These are phyloP conservation scores for Agapanthus africanus DNA, from an alignment of 106 monocot species.

Conservation along the genomic window DNA sequence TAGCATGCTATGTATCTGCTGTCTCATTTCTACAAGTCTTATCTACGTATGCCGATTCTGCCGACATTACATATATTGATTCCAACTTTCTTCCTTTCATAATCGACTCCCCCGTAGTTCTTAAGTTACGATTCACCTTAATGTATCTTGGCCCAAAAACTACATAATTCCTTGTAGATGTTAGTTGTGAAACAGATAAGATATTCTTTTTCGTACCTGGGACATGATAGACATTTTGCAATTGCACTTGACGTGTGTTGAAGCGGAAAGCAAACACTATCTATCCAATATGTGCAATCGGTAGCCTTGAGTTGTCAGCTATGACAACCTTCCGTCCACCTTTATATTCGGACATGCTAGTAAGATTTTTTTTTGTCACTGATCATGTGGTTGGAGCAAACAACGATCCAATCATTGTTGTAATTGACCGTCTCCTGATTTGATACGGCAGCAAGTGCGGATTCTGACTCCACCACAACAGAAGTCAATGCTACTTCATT, in stretches of 20 bases:
- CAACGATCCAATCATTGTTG: neutral
- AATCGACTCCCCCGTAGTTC: neutral
- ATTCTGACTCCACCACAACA: neutral
- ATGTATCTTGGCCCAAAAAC: conserved; percentile 4
- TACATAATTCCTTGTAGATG: neutral
- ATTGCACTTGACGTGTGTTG: no score
- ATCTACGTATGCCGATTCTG: no score
- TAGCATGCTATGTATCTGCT: conserved; percentile 11
- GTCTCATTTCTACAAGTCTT: conserved; percentile 14
- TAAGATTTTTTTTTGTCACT: neutral
- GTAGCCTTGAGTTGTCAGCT: neutral
- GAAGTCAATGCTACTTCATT: neutral
- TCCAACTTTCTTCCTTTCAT: neutral
- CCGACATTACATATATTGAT: no score
- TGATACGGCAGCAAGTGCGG: no score
- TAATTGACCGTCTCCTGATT: no score
- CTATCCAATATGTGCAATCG: neutral
- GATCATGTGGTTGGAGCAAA: neutral
- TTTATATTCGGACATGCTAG: neutral
- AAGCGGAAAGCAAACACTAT: no score
- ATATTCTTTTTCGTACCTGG: no score
- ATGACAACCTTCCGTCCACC: no score
- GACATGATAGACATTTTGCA: no score
- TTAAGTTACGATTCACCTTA: neutral
- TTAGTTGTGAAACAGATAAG: conserved; percentile 1